phyloP scores from a whole-genome alignment of 768 basidiomycete species.

The Phallus indusiatus region DNA sequence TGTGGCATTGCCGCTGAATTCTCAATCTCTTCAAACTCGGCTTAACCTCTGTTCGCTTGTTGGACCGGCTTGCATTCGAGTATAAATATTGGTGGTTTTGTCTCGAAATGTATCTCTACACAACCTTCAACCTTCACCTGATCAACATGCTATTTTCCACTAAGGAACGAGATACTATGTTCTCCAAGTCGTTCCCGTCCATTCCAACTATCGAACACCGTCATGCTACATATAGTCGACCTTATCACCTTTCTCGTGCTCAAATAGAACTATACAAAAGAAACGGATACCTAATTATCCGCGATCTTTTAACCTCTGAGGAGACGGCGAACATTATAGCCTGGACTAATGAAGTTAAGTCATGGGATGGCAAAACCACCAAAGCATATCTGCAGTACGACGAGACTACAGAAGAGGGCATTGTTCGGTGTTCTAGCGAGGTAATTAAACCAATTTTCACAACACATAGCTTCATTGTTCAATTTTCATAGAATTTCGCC shows the following conservation, averaged over 20 bases:
- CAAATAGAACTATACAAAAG: not conserved
- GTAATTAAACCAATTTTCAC: not conserved
- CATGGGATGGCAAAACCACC: not conserved
- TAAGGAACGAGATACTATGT: not conserved
- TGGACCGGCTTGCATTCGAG: not conserved
- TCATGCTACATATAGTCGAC: not conserved
- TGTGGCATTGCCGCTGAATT: not conserved
- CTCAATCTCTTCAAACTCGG: not conserved
- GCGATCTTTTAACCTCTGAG: not conserved
- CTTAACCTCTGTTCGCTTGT: not conserved
- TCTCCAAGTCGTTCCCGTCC: not conserved
- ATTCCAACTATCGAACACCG: not conserved
- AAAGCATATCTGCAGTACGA: conserved; percentile 6
- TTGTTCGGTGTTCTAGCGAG: conserved; percentile 2
- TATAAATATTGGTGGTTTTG: not conserved
- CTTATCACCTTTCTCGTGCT: not conserved
- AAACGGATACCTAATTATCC: not conserved
- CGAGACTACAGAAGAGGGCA: conserved; percentile 1
- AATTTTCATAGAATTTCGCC: conserved; percentile 1
- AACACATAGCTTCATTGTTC: not conserved
- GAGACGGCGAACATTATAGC: not conserved
- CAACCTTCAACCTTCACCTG: not conserved
- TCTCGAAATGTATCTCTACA: not conserved
- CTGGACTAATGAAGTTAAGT: conserved; percentile 7
- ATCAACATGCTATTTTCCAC: not conserved